phyloP scores from a whole-genome alignment of 768 basidiomycete genomes.

The Kwoniella pini region DNA sequence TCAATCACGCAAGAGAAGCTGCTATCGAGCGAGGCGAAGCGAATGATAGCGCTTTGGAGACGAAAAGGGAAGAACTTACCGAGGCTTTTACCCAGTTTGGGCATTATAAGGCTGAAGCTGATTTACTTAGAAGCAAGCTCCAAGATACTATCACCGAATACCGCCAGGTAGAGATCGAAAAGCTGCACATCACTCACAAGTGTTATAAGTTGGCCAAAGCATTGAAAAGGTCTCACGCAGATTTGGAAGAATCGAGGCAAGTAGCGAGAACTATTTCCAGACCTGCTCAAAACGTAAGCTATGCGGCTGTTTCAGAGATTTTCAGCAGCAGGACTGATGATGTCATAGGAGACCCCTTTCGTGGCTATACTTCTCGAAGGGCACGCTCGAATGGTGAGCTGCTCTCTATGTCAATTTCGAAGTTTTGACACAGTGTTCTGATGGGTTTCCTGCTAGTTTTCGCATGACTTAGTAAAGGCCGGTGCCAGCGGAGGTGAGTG shows the following conservation, averaged over 20 bases:
- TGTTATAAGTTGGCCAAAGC: neutral
- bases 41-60: neutral
- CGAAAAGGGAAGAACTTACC: neutral
- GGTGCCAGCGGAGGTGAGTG: neutral
- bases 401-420: too few species aligned
- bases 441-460: neutral
- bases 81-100: conserved; percentile 3
- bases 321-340: neutral
- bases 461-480: neutral
- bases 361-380: conserved; percentile 25
- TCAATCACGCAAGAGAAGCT: neutral
- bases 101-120: neutral
- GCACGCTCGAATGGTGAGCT: conserved; percentile 23
- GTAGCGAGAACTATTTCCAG: too few species aligned
- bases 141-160: neutral
- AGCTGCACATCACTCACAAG: neutral
- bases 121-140: neutral
- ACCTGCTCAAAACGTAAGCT: too few species aligned
- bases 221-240: too few species aligned
- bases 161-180: neutral
- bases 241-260: too few species aligned
- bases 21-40: neutral
- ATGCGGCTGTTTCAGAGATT: too few species aligned
- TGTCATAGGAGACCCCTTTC: conserved; percentile 3
- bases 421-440: too few species aligned